A percentile compares a stretch with the other conserved stretches of the same genome.
phyloP scores from a whole-genome alignment of 2,329 filamentous ascomycete species.

The Colletotrichum sp. region DNA sequence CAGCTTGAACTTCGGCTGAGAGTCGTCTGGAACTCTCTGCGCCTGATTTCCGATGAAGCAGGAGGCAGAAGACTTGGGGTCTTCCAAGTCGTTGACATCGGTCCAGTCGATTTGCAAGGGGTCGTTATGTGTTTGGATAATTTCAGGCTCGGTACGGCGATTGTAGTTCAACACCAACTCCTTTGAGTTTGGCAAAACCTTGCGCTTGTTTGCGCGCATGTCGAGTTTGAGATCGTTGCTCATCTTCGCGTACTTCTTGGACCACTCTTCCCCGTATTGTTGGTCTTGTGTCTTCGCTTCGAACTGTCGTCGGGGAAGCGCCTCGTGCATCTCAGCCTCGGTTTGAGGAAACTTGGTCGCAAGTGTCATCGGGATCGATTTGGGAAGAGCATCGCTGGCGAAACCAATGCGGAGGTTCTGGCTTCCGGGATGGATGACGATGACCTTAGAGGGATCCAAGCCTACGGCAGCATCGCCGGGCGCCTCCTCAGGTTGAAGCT shows the following conservation, averaged over 20 bases:
- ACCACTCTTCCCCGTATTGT: constrained; percentile 84
- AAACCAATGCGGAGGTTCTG: constrained; percentile 94
- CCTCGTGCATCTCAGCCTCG: constrained; percentile 83
- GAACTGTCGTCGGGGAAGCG: constrained; percentile 74
- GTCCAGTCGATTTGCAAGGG: constrained; percentile 96
- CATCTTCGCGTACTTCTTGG: constrained; percentile 79
- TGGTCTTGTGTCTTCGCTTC: constrained; percentile 72
- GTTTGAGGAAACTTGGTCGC: constrained; percentile 78
- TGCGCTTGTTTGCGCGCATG: constrained; percentile 92
- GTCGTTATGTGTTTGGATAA: constrained; percentile 94
- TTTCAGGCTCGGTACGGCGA: constrained; percentile 79
- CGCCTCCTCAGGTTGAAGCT: constrained; percentile 64
- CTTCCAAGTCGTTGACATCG: constrained; percentile 70
- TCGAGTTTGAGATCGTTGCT: constrained; percentile 85
- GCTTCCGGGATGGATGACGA: constrained; percentile 94
- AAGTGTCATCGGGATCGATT: constrained; percentile 91
- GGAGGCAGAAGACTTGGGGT: constrained; percentile 63
- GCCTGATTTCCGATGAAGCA: constrained; percentile 85
- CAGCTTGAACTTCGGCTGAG: constrained; percentile 86
- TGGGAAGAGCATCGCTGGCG: constrained; percentile 93
- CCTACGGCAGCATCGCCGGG: constrained; percentile 60
- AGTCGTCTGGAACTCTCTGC: constrained; percentile 86
- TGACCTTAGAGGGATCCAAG: constrained; percentile 84
- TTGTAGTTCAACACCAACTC: constrained; percentile 97
- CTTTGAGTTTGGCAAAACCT: constrained; percentile 96